Percentiles rank a stretch among this genome's conserved stretches.
These are phyloP conservation scores for Phialophora verrucosa DNA, from an alignment of 2,329 filamentous ascomycete genomes.

Conservation along the genomic window DNA sequence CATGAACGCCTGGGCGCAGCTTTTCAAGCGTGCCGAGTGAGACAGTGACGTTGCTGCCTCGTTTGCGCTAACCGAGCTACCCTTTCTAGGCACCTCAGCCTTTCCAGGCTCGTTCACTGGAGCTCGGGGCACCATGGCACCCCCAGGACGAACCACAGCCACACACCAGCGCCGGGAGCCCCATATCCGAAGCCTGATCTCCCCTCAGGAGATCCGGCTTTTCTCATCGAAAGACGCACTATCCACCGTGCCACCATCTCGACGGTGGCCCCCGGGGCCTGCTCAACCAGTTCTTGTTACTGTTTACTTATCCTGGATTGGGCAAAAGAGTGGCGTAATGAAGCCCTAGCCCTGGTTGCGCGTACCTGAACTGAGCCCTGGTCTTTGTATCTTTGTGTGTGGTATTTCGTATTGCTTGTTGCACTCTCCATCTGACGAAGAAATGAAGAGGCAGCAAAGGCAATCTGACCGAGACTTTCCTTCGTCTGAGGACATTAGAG, in stretches of 20 bases:
- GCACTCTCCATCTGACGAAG: background rate
- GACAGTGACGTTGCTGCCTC: conserved; percentile 23
- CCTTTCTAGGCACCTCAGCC: conserved; percentile 7
- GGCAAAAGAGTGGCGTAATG: background rate
- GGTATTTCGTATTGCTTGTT: background rate
- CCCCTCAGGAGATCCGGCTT: background rate
- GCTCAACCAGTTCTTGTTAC: background rate
- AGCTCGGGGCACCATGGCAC: background rate
- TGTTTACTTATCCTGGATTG: background rate
- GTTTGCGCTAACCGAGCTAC: conserved; percentile 25
- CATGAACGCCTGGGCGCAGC: conserved; percentile 10
- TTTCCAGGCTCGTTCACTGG: background rate
- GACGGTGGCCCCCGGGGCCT: background rate
- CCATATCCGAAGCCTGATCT: conserved; percentile 9
- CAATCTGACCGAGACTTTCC: background rate
- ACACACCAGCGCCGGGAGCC: background rate
- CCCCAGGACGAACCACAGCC: background rate
- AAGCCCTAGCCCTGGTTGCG: background rate
- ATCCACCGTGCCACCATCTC: background rate
- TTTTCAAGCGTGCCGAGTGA: conserved; percentile 20
- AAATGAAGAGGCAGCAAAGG: background rate
- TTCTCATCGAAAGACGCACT: background rate
- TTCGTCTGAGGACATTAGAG: background rate
- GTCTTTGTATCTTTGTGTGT: background rate
- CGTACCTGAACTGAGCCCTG: background rate